Percentiles rank a stretch among this genome's conserved stretches.
Conservation (phyloP, 768 basidiomycete genomes). For the Suillus spraguei region DNA sequence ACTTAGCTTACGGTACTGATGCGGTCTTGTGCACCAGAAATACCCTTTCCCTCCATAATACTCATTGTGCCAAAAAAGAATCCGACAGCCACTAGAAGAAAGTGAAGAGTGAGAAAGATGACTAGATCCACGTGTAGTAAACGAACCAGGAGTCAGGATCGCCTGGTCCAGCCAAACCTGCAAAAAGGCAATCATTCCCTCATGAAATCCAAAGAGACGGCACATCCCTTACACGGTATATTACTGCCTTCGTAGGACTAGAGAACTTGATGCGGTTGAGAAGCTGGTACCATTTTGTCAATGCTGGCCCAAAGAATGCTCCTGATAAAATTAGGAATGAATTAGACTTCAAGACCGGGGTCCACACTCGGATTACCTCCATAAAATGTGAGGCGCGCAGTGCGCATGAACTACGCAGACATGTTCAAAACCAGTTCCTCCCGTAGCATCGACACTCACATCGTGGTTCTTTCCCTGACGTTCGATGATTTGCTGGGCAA, state of each 20-base stretch:
- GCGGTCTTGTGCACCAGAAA: slow-evolving; percentile 49
- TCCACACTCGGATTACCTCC: slow-evolving; percentile 51
- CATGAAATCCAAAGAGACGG: not conserved
- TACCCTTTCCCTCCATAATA: slow-evolving; percentile 73
- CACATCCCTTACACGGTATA: slow-evolving; percentile 56
- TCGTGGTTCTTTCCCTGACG: slow-evolving; percentile 73
- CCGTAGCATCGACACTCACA: slow-evolving; percentile 41
- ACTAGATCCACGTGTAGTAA: not conserved
- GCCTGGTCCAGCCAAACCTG: slow-evolving; percentile 86
- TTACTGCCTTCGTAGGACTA: slow-evolving; percentile 55
- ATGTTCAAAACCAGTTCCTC: slow-evolving; percentile 6
- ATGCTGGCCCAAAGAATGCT: slow-evolving; percentile 74
- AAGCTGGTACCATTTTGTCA: slow-evolving; percentile 82
- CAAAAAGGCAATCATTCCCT: slow-evolving; percentile 7
- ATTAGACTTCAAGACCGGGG: not conserved
- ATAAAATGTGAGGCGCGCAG: slow-evolving; percentile 68
- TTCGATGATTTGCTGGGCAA: slow-evolving; percentile 88
- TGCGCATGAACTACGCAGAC: slow-evolving; percentile 51
- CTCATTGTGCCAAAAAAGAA: slow-evolving; percentile 79
- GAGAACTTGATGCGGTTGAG: slow-evolving; percentile 73
- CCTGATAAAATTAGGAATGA: slow-evolving; percentile 36
- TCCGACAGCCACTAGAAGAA: slow-evolving; percentile 41
- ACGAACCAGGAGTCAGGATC: slow-evolving; percentile 67
- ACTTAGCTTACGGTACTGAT: slow-evolving; percentile 36
- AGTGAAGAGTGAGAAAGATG: slow-evolving; percentile 10